phyloP scores from a whole-genome alignment of 2,329 filamentous ascomycete genomes.

The Fusarium sp. region DNA sequence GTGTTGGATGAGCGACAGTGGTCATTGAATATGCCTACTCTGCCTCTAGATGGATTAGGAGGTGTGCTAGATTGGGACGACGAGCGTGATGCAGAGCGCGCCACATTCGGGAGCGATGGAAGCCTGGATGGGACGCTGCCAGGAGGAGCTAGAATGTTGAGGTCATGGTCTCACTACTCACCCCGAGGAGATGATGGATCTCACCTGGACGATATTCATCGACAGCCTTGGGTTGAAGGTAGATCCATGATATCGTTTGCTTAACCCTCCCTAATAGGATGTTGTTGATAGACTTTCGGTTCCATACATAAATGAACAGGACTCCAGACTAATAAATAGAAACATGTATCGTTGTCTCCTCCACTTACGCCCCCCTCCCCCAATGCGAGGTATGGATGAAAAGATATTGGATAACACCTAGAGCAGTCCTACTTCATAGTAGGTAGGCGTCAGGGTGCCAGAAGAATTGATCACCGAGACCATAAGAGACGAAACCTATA shows the following conservation, averaged over 20 bases:
- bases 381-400: not conserved
- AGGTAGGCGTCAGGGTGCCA: no score
- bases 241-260: slow-evolving; percentile 32
- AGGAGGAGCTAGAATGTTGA: slow-evolving; percentile 45
- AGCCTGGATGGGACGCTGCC: slow-evolving; percentile 54
- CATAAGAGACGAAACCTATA: not conserved
- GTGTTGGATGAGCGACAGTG: slow-evolving; percentile 55
- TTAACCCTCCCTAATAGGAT: not conserved
- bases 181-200: slow-evolving; percentile 57
- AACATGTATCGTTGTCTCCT: not conserved
- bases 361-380: not conserved
- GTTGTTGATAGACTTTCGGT: slow-evolving; percentile 1
- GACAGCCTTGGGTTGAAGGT: slow-evolving; percentile 33
- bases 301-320: not conserved
- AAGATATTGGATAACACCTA: not conserved
- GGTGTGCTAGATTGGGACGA: slow-evolving; percentile 58
- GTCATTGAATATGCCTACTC: slow-evolving; percentile 47
- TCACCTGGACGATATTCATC: slow-evolving; percentile 47
- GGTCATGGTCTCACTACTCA: slow-evolving; percentile 52
- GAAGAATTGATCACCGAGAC: no score
- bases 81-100: slow-evolving; percentile 50
- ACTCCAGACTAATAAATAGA: not conserved
- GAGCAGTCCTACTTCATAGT: not conserved
- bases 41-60: slow-evolving; percentile 52
- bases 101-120: slow-evolving; percentile 50